Evolutionary conservation across 805 yeast genomes (phyloP).

Genomic region (Zygoascus tannicola): DNA sequence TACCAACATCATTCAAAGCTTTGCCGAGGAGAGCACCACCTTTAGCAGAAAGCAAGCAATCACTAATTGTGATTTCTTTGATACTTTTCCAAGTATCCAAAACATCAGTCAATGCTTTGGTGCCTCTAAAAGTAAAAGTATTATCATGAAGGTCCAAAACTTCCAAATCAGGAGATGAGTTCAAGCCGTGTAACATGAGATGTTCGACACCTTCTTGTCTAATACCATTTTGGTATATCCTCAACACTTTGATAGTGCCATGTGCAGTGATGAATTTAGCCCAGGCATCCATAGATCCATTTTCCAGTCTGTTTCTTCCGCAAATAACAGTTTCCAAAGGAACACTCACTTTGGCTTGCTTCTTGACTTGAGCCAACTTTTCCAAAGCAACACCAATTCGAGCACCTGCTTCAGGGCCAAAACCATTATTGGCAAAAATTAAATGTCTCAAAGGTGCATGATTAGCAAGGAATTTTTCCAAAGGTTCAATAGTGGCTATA

Average conservation of each 20-base stretch:
- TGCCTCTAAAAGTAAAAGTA: constrained; percentile 70
- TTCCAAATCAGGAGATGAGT: constrained; percentile 48
- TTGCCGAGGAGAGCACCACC: constrained; percentile 56
- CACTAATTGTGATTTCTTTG: constrained; percentile 76
- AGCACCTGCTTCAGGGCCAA: constrained; percentile 97
- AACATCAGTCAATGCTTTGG: constrained; percentile 52
- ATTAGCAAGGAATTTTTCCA: constrained; percentile 65
- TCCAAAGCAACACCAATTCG: constrained; percentile 82
- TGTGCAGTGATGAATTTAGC: constrained; percentile 81
- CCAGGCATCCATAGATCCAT: constrained; percentile 81
- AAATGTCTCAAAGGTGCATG: constrained; percentile 78
- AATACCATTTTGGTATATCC: constrained; percentile 92
- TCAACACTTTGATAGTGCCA: constrained; percentile 57
- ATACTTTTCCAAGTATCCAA: constrained; percentile 57
- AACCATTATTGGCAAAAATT: constrained; percentile 87
- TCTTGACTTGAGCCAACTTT: constrained; percentile 58
- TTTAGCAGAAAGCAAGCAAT: constrained; percentile 70
- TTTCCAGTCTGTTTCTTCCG: constrained; percentile 94
- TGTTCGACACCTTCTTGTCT: constrained; percentile 85
- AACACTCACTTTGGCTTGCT: constrained; percentile 35
- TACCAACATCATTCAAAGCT: constrained; percentile 24
- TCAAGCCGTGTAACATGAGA: constrained; percentile 64
- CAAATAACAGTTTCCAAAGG: constrained; percentile 79
- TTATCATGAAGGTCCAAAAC: constrained; percentile 88
- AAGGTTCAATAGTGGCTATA: constrained; percentile 83